Evolutionary conservation across 164 flowering plant species (phyloP), one percentile per base, ranked within the genome.

Genomic region (Akebia trifoliata): DNA sequence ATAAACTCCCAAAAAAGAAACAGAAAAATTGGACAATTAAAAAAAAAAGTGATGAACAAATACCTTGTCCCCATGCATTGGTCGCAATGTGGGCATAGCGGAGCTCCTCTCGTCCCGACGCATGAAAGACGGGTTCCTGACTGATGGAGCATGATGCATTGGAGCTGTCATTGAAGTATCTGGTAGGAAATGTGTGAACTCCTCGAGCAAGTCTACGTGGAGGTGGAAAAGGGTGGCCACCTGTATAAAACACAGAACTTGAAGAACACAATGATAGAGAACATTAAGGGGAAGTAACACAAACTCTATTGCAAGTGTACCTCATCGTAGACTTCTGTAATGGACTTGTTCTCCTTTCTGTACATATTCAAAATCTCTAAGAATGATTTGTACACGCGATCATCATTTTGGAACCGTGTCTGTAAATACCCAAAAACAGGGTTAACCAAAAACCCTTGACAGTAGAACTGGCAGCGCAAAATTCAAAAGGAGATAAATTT

Each of bases 301-400:
- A 38, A 35, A 45, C 10, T 3, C 51, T 24, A 30, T 18, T 50
- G 55, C 50, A 26, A 54, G 45, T 69, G 21, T 37, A 87, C 95
- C 95, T 87, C 92, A 53, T 79, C 78, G 63, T 85, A 86, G 72
- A 93, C 97, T 63, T 87, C 90, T 9, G 67, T 57, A 36, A 87
- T 84, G 21, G 91, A 73, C 67, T 90, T 93, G 69, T 69, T 77
- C 72, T 87, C 96, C 73, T 82, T 94, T 50, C 91, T 71, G 55
- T 84, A 94, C 93, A 83, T 75, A 70, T 86, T 88, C 69, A 94
- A 72, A 58, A 85, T 88, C 63, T 84, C 95, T 37, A 94, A 69
- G 74, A 94, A 90, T 56, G 96, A 79, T 62, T 88, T 88, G 69
- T 90, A 94, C n/a, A 88, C 96, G 56, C 65, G 87, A 62, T 85